A percentile compares a stretch with the other conserved stretches of the same genome.
These are phyloP conservation scores for Peronospora farinosa DNA, from an alignment of 352 stramenopile genomes.

Conservation along the genomic window DNA sequence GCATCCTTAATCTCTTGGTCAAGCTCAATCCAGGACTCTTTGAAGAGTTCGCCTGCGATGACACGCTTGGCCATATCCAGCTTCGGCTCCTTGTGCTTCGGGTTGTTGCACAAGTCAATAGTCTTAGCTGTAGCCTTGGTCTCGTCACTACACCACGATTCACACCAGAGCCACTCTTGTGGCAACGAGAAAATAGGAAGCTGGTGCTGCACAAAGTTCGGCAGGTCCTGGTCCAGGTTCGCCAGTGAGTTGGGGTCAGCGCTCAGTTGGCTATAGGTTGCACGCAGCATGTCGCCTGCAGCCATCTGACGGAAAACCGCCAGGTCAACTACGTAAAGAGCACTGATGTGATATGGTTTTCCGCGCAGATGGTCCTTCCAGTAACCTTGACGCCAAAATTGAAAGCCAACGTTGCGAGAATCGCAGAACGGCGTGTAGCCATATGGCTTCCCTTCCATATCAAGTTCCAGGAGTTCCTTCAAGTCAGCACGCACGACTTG, in stretches of 20 bases:
- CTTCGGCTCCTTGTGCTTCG: conserved; percentile 99
- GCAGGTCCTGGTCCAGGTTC: conserved; percentile 99
- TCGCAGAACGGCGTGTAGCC: conserved; percentile 98
- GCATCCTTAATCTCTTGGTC: conserved; percentile 93
- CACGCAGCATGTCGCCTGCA: conserved; percentile 93
- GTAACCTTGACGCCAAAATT: conserved; percentile 98
- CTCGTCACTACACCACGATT: conserved; percentile 98
- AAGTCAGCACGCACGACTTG: conserved; percentile 98
- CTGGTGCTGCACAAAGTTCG: conserved; percentile 95
- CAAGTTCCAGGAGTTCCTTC: conserved; percentile 98
- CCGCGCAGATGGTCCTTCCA: conserved; percentile 96
- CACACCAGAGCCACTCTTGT: conserved; percentile 99
- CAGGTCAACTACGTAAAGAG: conserved; percentile 99
- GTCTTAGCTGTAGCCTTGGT: conserved; percentile 97
- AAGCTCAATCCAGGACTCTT: conserved; percentile 97
- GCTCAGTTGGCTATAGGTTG: conserved; percentile 95
- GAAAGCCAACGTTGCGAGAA: conserved; percentile 95
- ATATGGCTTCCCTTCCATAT: conserved; percentile 94
- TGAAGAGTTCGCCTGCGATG: conserved; percentile 95
- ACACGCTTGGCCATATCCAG: conserved; percentile 98
- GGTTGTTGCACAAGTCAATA: conserved; percentile 99
- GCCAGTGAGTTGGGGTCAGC: conserved; percentile 97
- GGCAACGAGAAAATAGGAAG: conserved; percentile 96
- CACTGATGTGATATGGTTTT: conserved; percentile 99
- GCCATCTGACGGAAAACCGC: conserved; percentile 90